Conservation (phyloP, 2,329 filamentous ascomycete genomes). For the Cladorrhinum sp. region DNA sequence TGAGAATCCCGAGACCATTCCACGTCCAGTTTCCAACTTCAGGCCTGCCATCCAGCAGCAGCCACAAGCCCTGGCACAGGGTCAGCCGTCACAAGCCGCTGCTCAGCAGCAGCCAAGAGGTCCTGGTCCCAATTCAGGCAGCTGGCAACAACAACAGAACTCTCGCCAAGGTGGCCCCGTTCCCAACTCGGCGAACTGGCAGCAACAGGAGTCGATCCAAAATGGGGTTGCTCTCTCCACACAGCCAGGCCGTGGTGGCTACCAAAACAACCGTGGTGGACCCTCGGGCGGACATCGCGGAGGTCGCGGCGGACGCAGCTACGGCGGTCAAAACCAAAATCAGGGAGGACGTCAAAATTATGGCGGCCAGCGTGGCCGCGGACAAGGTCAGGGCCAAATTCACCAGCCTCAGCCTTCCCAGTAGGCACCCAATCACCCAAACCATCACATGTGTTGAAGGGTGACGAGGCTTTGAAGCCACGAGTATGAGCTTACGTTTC, state of each 20-base stretch:
- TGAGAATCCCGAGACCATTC: conserved; percentile 92
- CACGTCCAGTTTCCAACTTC: conserved; percentile 66
- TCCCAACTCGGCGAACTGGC: conserved; percentile 39
- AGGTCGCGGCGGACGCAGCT: conserved; percentile 27
- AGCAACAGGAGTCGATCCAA: conserved; percentile 38
- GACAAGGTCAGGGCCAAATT: conserved; percentile 23
- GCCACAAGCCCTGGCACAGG: conserved; percentile 18
- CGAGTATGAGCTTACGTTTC: conserved; percentile 17
- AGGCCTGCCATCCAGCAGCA: conserved; percentile 23
- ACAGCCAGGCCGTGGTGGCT: conserved; percentile 35
- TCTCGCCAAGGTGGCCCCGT: conserved; percentile 4
- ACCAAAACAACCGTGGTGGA: conserved; percentile 39
- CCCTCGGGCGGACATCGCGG: conserved; percentile 35
- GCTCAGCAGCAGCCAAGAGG: conserved; percentile 17
- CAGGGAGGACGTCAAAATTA: conserved; percentile 33
- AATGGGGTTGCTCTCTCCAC: conserved; percentile 30
- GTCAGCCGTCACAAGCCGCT: conserved; percentile 15
- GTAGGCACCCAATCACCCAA: conserved; percentile 13
- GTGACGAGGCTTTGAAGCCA: conserved; percentile 7
- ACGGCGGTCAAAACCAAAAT: conserved; percentile 25
- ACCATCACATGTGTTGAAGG: background rate
- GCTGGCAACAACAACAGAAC: conserved; percentile 38
- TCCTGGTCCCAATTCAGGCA: conserved; percentile 30
- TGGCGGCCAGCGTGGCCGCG: conserved; percentile 30
- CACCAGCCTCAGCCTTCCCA: conserved; percentile 21